A percentile compares a stretch with the other conserved stretches of the same genome.
phyloP scores from a whole-genome alignment of 768 basidiomycete species.

The Pluteus cervinus region DNA sequence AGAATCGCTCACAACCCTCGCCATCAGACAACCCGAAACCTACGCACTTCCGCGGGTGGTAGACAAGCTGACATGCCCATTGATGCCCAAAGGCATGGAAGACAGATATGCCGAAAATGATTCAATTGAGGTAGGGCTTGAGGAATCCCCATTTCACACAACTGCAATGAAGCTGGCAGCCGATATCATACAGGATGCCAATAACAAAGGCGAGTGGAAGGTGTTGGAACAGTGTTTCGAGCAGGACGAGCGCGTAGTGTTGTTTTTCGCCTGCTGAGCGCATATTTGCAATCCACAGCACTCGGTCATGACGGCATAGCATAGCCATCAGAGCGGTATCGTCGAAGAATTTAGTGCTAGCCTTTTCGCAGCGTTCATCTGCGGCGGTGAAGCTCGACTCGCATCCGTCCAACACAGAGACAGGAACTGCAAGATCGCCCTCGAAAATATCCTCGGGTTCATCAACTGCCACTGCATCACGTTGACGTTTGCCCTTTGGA shows the following conservation, averaged over 20 bases:
- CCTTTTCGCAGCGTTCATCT: constrained; percentile 18
- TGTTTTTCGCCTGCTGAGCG: constrained; percentile 26
- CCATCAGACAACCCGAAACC: constrained; percentile 23
- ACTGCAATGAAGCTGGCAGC: constrained; percentile 25
- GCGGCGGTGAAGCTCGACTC: constrained; percentile 24
- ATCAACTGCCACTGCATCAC: background rate
- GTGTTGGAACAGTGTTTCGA: constrained; percentile 24
- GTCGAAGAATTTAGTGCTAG: constrained; percentile 20
- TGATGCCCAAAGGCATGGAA: constrained; percentile 36
- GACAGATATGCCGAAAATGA: constrained; percentile 25
- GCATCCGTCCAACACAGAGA: constrained; percentile 25
- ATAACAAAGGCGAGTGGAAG: constrained; percentile 20
- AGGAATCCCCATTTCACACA: constrained; percentile 21
- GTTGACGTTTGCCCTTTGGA: background rate
- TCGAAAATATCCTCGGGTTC: constrained; percentile 15
- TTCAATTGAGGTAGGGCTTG: constrained; percentile 11
- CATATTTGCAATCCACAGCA: constrained; percentile 31
- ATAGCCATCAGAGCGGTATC: constrained; percentile 32
- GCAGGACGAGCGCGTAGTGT: constrained; percentile 23
- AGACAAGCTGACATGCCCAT: constrained; percentile 31
- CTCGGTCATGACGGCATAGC: constrained; percentile 28
- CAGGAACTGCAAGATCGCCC: constrained; percentile 17
- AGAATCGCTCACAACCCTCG: constrained; percentile 27
- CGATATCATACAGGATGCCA: constrained; percentile 29
- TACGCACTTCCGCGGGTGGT: constrained; percentile 24